These are phyloP conservation scores for Sarocladiaceae sp. DNA, from an alignment of 2,329 filamentous ascomycete species.

Conservation along the genomic window DNA sequence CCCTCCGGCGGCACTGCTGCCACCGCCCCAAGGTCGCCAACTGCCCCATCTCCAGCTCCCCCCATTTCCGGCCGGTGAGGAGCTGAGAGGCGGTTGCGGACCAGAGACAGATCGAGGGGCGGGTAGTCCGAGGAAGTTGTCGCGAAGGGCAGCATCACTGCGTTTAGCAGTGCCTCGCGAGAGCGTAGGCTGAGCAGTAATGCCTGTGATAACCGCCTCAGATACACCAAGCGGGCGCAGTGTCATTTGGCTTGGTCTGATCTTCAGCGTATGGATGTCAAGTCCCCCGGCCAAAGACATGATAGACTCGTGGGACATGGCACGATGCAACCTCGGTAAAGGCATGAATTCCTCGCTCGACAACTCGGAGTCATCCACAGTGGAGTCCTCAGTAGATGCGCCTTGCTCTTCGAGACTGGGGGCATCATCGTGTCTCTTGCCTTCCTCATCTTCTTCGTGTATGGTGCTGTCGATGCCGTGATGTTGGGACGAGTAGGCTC, in stretches of 20 bases:
- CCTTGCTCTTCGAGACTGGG: constrained; percentile 19
- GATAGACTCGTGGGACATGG: constrained; percentile 79
- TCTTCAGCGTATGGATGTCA: constrained; percentile 79
- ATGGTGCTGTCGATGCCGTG: constrained; percentile 24
- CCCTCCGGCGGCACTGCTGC: constrained; percentile 1
- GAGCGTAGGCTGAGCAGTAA: constrained; percentile 54
- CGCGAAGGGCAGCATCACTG: constrained; percentile 53
- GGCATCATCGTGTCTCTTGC: constrained; percentile 14
- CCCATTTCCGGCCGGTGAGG: constrained; percentile 18
- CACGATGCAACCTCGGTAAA: constrained; percentile 51
- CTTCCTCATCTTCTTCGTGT: constrained; percentile 33
- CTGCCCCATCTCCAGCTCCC: constrained; percentile 38
- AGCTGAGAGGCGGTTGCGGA: constrained; percentile 20
- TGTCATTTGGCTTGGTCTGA: constrained; percentile 69
- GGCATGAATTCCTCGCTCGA: constrained; percentile 30
- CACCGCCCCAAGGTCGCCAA: constrained; percentile 41
- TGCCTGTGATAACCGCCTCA: constrained; percentile 51
- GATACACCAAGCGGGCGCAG: constrained; percentile 45
- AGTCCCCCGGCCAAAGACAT: constrained; percentile 81
- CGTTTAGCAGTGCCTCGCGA: constrained; percentile 37
- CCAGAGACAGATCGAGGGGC: constrained; percentile 25
- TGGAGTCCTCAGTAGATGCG: constrained; percentile 28
- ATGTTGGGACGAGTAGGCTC: constrained; percentile 14
- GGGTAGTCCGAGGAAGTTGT: constrained; percentile 40
- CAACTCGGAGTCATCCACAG: constrained; percentile 22